Base-by-base conservation (phyloP, 352 stramenopile species). In the Pythium plurisporium region DNA sequence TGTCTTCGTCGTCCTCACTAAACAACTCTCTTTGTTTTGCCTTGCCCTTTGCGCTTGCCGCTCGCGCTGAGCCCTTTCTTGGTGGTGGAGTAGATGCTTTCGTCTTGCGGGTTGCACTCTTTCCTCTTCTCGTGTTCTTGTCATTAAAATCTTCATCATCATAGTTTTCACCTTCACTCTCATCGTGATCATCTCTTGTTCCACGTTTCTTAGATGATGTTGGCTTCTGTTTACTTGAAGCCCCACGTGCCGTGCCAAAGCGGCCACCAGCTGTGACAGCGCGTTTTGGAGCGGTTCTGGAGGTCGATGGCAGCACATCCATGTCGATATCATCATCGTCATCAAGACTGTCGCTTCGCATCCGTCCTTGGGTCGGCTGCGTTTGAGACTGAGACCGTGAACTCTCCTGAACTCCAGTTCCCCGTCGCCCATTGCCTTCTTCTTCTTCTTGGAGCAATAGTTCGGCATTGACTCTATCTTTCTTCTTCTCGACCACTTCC, bases 401-500 rank as follows among this genome's bases (percentile, higher is more conserved):
- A 29, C 38, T 64, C 14, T 66, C 33, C 26, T 66, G 50, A 27
- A 56, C 45, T 1, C 44, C 62, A 43, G 44, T 51, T 26, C 41
- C 42, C 14, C 33, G n/a, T n/a, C 20, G n/a, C 23, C 20, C 40
- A 34, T 33, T 73, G 64, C 5, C 44, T 38, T 60, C 63, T 54
- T 89, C 72, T 38, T 88, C 74, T 55, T 80, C 61, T 19, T 79
- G 55, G 6, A 88, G 55, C 45, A 74, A 53, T 20, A 84, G 66
- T 43, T 82, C 68, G 0, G 79, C 79, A 44, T 91, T 69, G 1
- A 55, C 56, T 33, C 75, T 62, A 23, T 87, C 79, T 42, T 83
- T 82, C 38, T 89, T 84, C 67, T 84, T 82, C 44, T 76, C 79
- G 17, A 91, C 72, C n/a, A 72, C 79, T 23, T 54, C 73, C 1